Percentiles rank a stretch among this genome's conserved stretches.
Conservation (phyloP, 352 stramenopile species). For the Elongisporangium senticosum region DNA sequence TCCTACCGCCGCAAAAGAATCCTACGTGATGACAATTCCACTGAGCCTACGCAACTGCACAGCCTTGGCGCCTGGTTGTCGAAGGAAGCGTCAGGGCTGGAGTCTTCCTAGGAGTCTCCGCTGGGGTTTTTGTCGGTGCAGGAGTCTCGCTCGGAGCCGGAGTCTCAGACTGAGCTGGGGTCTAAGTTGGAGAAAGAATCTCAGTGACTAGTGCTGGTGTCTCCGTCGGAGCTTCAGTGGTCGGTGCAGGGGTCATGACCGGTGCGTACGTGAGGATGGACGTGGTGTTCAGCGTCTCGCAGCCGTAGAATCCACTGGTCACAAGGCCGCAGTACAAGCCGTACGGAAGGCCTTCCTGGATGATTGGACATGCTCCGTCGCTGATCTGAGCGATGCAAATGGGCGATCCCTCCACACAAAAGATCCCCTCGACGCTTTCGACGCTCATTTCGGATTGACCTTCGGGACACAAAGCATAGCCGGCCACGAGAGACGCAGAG, state of each 20-base stretch:
- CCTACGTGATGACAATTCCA: too few relatives aligned
- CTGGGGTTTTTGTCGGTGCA: neutral
- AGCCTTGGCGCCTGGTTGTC: too few relatives aligned
- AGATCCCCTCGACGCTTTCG: constrained; percentile 15
- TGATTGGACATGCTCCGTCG: constrained; percentile 18
- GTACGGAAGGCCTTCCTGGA: constrained; percentile 7
- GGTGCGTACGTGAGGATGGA: constrained; percentile 8
- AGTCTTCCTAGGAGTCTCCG: too few relatives aligned
- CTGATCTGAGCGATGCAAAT: constrained; percentile 22
- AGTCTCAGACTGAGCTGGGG: neutral
- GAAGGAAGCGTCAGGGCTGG: too few relatives aligned
- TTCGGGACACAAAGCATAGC: constrained; percentile 5
- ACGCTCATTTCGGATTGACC: constrained; percentile 17
- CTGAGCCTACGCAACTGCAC: too few relatives aligned
- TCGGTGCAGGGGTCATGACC: neutral
- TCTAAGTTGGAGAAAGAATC: neutral
- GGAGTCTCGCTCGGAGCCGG: neutral
- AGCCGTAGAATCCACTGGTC: constrained; percentile 26
- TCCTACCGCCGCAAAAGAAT: too few relatives aligned
- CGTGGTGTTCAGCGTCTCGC: constrained; percentile 16
- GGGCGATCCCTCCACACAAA: constrained; percentile 7
- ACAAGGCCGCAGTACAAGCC: constrained; percentile 19
- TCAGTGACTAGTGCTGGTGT: neutral
- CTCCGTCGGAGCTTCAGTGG: neutral
- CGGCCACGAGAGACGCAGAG: neutral